A percentile compares a stretch with the other conserved stretches of the same genome.
Conservation (phyloP, 2,329 filamentous ascomycete species). For the Ophiosphaerella herpotricha region DNA sequence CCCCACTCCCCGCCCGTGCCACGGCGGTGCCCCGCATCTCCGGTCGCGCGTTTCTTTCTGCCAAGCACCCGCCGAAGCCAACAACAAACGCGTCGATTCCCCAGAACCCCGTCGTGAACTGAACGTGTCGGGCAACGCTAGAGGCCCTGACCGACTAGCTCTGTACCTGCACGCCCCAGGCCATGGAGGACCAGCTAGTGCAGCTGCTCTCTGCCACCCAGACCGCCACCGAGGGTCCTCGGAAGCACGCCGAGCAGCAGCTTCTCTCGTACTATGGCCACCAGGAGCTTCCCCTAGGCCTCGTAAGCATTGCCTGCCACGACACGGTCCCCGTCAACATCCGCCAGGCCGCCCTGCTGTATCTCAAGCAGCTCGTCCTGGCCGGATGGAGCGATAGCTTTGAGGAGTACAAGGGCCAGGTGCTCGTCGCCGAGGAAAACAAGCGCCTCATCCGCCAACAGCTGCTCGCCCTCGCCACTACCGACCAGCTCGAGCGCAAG, state of each 20-base stretch:
- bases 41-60: slow-evolving; percentile 26
- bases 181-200: slow-evolving; percentile 91
- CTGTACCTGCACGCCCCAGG: slow-evolving; percentile 27
- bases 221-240: slow-evolving; percentile 72
- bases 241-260: slow-evolving; percentile 85
- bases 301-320: slow-evolving; percentile 81
- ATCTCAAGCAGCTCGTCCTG: slow-evolving; percentile 81
- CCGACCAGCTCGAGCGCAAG: slow-evolving; percentile 75
- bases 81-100: slow-evolving; percentile 27
- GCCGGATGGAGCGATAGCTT: slow-evolving; percentile 80
- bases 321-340: slow-evolving; percentile 72
- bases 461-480: slow-evolving; percentile 78
- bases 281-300: slow-evolving; percentile 74
- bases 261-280: slow-evolving; percentile 72
- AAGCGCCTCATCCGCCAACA: slow-evolving; percentile 74
- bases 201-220: slow-evolving; percentile 87
- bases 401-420: slow-evolving; percentile 69
- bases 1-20: neutral
- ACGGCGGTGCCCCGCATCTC: slow-evolving; percentile 33
- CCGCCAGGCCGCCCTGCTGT: slow-evolving; percentile 80
- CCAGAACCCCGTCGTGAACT: slow-evolving; percentile 9
- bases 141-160: slow-evolving; percentile 34
- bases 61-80: slow-evolving; percentile 20
- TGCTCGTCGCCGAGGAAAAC: slow-evolving; percentile 72
- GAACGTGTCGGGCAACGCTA: slow-evolving; percentile 29